Base-by-base conservation (phyloP, 495 filamentous ascomycete species). In the Hyaloscypha hepaticicola region DNA sequence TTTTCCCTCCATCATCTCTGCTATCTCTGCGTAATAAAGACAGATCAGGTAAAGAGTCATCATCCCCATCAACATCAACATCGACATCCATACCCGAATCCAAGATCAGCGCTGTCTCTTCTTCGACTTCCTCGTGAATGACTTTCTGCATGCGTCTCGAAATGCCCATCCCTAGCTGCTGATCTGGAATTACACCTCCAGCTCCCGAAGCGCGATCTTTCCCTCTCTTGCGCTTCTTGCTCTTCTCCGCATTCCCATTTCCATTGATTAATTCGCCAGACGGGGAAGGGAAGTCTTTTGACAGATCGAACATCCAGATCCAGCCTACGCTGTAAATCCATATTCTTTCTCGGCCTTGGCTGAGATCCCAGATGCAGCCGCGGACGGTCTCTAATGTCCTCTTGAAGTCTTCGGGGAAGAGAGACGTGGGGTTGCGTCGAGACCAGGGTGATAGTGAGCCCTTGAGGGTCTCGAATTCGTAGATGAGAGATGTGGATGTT, bases 281-380 rank as follows among this genome's bases (percentile, higher is more conserved):
- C 25, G 45, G 21, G 16, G 25, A 16, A 5, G 81, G 82, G 57
- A 96, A 79, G 71, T 98, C 89, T 60, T 83, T 82, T 6, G 82
- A 83, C 5, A 96, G 72, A 74, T 98, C 92, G 64, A 98, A 85
- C 93, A 98, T 98, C 83, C 89, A 96, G 59, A 99, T 72, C 84
- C 92, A 97, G 0, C 84, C 85, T 8, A 81, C 80, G 12, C 92
- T 93, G 73, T 94, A 97, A 8, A 97, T 74, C 93, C 95, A 98
- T 2, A 94, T 75, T 5, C 93, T 82, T 59, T 89, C 79, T 16
- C 78, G 79, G 19, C 70, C 68, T 1, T 75, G 70, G 26, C 76
- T 78, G 2, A 89, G 76, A 72, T 97, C 91, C 93, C 96, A 99
- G 24, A 96, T 72, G 51, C 87, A 86, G 21, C 93, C 92, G 77